These are phyloP conservation scores for Arachis stenosperma DNA, from an alignment of 306 rosid species.

Conservation along the genomic window DNA sequence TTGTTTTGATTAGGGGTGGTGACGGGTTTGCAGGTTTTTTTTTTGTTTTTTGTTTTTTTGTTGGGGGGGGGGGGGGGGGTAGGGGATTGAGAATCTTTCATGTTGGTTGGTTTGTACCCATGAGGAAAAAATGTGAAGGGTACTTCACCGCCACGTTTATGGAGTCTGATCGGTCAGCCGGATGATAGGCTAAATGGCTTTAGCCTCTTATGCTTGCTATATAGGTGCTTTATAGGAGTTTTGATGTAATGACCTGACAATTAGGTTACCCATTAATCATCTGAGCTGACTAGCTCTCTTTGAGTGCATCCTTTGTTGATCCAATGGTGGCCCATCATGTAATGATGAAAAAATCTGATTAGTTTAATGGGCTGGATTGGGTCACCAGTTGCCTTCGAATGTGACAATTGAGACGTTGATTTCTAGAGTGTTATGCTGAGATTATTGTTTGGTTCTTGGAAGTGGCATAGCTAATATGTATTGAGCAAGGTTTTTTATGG, in stretches of 20 bases:
- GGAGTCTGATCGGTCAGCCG: not conserved
- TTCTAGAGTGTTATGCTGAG: not conserved
- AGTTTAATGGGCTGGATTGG: not conserved
- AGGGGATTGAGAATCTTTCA: not conserved
- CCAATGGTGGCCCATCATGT: not conserved
- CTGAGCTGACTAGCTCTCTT: not conserved
- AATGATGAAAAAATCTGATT: not conserved
- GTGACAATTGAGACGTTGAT: not conserved
- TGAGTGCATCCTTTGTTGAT: not conserved
- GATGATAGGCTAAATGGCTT: not conserved
- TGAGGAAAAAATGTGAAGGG: not conserved
- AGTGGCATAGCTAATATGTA: not conserved
- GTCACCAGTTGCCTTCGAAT: not conserved
- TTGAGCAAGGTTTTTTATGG: conserved; percentile 5
- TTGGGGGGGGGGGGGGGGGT: not conserved
- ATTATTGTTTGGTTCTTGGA: not conserved
- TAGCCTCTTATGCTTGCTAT: not conserved
- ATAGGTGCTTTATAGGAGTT: not conserved
- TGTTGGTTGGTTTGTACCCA: conserved; percentile 8
- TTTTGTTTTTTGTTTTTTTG: not conserved
- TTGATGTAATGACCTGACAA: not conserved
- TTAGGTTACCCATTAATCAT: not conserved
- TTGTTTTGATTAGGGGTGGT: conserved; percentile 10
- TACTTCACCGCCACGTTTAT: not conserved
- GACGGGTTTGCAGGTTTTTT: not conserved